Conservation (phyloP, 208 protist genomes). For the Acanthamoeba lugdunensis region DNA sequence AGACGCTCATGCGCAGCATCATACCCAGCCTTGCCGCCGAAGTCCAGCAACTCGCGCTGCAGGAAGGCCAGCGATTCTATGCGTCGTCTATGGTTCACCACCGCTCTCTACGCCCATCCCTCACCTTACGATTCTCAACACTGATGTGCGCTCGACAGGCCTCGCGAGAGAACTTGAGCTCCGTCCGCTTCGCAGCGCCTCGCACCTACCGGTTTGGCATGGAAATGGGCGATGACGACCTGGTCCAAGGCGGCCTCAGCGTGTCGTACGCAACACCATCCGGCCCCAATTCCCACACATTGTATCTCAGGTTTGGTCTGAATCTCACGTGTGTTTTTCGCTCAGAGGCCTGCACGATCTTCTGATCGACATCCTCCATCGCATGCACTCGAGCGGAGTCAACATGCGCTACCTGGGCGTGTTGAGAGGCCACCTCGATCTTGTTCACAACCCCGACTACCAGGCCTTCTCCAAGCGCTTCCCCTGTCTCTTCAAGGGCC, state of each 20-base stretch:
- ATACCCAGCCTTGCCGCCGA: slow-evolving; percentile 16
- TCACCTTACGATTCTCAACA: no score
- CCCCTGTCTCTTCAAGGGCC: slow-evolving; percentile 9
- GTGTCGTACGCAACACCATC: background rate
- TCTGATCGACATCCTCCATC: slow-evolving; percentile 40
- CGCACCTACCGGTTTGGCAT: slow-evolving; percentile 3
- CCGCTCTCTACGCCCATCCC: background rate
- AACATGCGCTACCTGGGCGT: slow-evolving; percentile 57
- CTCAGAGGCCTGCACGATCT: background rate
- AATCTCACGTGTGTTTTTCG: background rate
- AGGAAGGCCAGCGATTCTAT: slow-evolving; percentile 13
- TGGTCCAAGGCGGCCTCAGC: background rate
- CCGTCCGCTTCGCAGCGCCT: background rate
- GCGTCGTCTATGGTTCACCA: background rate
- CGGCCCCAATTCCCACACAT: background rate
- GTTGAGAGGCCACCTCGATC: background rate
- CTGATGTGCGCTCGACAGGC: background rate
- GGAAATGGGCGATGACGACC: background rate
- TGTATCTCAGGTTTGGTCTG: background rate
- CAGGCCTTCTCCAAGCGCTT: slow-evolving; percentile 27
- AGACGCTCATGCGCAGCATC: background rate
- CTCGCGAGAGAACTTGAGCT: background rate
- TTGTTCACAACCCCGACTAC: background rate
- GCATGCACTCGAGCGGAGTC: slow-evolving; percentile 42
- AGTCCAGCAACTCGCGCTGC: slow-evolving; percentile 21